Conservation (phyloP, 805 yeast species). For the Starmerella asiatica region DNA sequence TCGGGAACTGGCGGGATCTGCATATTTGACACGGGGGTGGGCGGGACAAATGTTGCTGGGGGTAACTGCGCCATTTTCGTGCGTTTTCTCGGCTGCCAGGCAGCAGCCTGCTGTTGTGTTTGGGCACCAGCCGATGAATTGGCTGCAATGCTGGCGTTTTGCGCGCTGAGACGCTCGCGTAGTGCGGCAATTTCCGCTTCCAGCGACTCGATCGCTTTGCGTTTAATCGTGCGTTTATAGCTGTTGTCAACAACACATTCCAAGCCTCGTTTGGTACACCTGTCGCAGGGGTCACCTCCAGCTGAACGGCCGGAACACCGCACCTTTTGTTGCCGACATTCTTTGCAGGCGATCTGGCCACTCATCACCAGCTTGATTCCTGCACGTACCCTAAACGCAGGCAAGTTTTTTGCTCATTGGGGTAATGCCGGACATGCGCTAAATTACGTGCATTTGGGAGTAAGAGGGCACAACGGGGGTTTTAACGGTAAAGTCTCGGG, state of each 20-base stretch:
- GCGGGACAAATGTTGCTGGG: constrained; percentile 9
- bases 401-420: too few relatives aligned
- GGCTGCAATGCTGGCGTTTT: not conserved
- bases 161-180: constrained; percentile 28
- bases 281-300: constrained; percentile 59
- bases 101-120: not conserved
- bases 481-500: too few relatives aligned
- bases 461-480: too few relatives aligned
- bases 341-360: constrained; percentile 58
- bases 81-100: not conserved
- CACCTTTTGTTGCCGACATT: constrained; percentile 85
- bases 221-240: constrained; percentile 77
- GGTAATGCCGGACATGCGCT: too few relatives aligned
- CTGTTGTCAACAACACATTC: constrained; percentile 64
- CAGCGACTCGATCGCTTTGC: constrained; percentile 37
- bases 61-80: constrained; percentile 1
- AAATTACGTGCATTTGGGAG: too few relatives aligned
- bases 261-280: constrained; percentile 60
- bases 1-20: constrained; percentile 1
- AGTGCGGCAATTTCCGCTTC: constrained; percentile 68
- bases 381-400: not conserved
- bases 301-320: constrained; percentile 31
- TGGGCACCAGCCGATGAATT: not conserved
- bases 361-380: constrained; percentile 1
- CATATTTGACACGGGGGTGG: not conserved